These are phyloP conservation scores for Athelia psychrophila DNA, from an alignment of 1,284 basidiomycete genomes.

Conservation along the genomic window DNA sequence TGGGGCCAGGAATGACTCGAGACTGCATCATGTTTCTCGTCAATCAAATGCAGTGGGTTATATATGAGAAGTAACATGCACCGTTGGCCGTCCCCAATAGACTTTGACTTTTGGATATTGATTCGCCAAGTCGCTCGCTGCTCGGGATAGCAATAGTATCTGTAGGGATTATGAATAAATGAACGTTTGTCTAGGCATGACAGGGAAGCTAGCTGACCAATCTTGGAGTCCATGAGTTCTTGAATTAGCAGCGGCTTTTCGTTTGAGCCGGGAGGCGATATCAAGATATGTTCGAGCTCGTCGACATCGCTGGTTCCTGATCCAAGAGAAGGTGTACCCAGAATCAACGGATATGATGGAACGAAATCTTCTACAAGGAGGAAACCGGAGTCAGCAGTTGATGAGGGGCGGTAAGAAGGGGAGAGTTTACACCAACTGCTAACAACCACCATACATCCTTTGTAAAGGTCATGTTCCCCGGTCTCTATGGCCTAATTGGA, in stretches of 20 bases:
- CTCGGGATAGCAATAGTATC: constrained; percentile 30
- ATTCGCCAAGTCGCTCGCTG: constrained; percentile 14
- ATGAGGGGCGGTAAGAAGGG: not conserved
- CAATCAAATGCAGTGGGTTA: constrained; percentile 13
- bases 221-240: constrained; percentile 32
- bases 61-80: constrained; percentile 8
- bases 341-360: constrained; percentile 26
- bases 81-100: constrained; percentile 12
- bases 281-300: constrained; percentile 45
- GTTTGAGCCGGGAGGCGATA: too few relatives aligned
- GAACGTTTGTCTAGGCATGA: not conserved
- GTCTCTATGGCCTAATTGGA: constrained; percentile 25
- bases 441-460: constrained; percentile 59
- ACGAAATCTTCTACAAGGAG: constrained; percentile 21
- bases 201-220: constrained; percentile 35
- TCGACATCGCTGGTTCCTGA: constrained; percentile 36
- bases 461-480: constrained; percentile 40
- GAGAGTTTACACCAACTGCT: constrained; percentile 36
- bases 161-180: constrained; percentile 3
- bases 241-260: constrained; percentile 27
- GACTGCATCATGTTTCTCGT: constrained; percentile 18
- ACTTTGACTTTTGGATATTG: constrained; percentile 16
- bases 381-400: constrained; percentile 13
- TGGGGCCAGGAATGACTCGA: constrained; percentile 28
- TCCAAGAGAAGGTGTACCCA: constrained; percentile 26